Evolutionary conservation across 2,329 filamentous ascomycete species (phyloP).

Genomic region (Chaetomiaceae sp.): DNA sequence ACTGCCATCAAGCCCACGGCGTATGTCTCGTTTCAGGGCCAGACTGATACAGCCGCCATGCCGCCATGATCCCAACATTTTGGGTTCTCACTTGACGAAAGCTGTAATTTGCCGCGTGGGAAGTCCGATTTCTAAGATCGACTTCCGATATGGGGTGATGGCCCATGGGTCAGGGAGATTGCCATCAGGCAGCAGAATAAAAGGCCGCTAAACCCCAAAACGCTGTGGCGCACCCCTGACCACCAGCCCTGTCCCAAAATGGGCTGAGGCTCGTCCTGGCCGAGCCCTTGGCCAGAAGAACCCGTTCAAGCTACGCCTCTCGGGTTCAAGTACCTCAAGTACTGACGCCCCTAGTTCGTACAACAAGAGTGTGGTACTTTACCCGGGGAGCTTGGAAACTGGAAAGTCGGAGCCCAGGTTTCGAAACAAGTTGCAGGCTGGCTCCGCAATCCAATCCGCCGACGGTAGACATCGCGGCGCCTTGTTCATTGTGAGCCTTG

Average conservation of each 20-base stretch:
- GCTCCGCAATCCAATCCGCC: too few species aligned
- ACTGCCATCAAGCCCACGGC: constrained; percentile 11
- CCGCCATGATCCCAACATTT: constrained; percentile 13
- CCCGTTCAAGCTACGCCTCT: background rate
- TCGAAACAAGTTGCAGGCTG: too few species aligned
- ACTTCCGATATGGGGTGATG: constrained; percentile 12
- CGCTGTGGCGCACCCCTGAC: constrained; percentile 6
- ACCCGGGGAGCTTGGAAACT: background rate
- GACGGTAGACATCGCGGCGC: too few species aligned
- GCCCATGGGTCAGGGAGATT: background rate
- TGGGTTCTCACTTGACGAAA: constrained; percentile 19
- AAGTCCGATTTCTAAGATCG: constrained; percentile 20
- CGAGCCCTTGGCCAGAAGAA: background rate
- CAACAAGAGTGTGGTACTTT: background rate
- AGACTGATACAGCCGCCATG: background rate
- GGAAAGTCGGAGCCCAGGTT: too few species aligned
- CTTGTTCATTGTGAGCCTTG: too few species aligned
- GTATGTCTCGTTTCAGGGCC: constrained; percentile 3
- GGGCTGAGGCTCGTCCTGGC: constrained; percentile 6
- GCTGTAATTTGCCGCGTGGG: background rate
- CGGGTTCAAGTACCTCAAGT: background rate
- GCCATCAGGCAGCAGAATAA: constrained; percentile 25
- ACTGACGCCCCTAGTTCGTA: background rate
- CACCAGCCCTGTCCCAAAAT: constrained; percentile 1
- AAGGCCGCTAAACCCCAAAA: constrained; percentile 8